Conservation (phyloP, 176 grass and related monocot genomes). For the Alopecurus myosuroides region DNA sequence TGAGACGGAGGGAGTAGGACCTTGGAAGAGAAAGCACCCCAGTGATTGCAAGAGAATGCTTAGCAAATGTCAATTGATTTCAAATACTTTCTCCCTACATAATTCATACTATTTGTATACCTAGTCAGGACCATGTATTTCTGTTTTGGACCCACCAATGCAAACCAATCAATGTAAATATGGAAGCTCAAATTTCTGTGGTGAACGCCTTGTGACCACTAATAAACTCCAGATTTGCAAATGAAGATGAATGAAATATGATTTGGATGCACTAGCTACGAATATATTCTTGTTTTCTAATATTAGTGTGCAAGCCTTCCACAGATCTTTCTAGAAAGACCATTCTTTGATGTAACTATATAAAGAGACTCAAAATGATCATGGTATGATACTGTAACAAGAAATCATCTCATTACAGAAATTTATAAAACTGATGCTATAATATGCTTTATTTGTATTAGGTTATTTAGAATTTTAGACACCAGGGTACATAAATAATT, state of each 20-base stretch:
- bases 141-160: not conserved
- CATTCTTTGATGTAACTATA: not conserved
- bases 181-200: not conserved
- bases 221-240: not conserved
- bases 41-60: not conserved
- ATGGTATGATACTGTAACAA: not conserved
- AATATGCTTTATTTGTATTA: not conserved
- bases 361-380: not conserved
- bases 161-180: not conserved
- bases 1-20: no score
- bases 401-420: no score
- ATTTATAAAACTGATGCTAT: not conserved
- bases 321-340: not conserved
- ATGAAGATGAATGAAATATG: not conserved
- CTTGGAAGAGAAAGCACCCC: not conserved
- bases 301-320: not conserved
- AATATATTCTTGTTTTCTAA: not conserved
- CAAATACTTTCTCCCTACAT: not conserved
- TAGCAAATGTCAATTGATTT: not conserved
- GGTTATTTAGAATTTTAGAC: not conserved
- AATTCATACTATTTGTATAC: not conserved
- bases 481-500: not conserved
- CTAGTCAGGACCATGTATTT: not conserved
- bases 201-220: not conserved
- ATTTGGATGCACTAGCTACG: not conserved